Base-by-base conservation (phyloP, 1,284 basidiomycete genomes). In the Cystobasidiaceae sp. region DNA sequence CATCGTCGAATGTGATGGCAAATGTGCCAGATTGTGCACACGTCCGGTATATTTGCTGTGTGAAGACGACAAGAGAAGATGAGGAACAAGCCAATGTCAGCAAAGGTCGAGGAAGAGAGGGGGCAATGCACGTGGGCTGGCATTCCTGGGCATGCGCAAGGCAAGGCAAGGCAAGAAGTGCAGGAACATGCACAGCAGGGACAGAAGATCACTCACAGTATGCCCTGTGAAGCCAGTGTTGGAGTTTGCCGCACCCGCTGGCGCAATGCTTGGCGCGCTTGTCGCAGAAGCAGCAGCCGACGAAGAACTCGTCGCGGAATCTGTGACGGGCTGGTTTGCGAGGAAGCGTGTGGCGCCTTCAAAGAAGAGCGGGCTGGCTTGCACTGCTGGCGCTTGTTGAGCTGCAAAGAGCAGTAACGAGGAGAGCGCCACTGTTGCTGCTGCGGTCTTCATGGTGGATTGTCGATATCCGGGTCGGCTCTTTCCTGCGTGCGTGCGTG, bases 1-100 rank as follows among this genome's bases (percentile, higher is more conserved):
- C 71, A 23, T 73, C 72, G 44, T 73, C 72, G 37, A 71, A 72
- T 3, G 69, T 73, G 19, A 71, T 39, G 23, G 71, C 71, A 33
- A 71, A 63, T 19, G 65, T 41, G 0, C 59, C 64, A 21, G 19
- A 5, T 8, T 39, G 45, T 43, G 52, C 62, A 51, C 70, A 71
- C 4, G 32, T 58, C 48, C 52, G 55, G 32, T 56, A 64, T 19
- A 56, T 33, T 33, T 44, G 37, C 62, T 55, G 43, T 37, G 21
- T n/a, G 2, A 15, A 4, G 28, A 34, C 30, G 32, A 37, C 34
- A 15, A 34, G 33, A 17, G 45, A 13, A 48, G 45, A 23, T 48
- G 45, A 48, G 23, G 45, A 25, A 48, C 9, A 48, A 19, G 45
- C 21, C 11, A 48, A 15, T 13, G 45, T 9, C 8, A 25, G 21